Evolutionary conservation across 2,329 filamentous ascomycete genomes (phyloP).

Genomic region (Ceratocystis cubensis): DNA sequence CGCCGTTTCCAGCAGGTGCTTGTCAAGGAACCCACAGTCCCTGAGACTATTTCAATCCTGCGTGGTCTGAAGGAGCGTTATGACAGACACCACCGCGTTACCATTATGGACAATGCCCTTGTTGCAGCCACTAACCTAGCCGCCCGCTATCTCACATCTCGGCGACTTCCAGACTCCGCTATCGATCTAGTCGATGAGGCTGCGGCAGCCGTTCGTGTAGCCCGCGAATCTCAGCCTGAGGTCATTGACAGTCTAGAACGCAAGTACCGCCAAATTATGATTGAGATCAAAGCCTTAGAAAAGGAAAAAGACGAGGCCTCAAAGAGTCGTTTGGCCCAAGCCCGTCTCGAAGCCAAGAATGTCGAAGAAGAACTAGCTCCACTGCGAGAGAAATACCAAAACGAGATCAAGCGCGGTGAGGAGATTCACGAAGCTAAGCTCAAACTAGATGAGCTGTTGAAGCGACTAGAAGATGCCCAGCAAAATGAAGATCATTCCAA

Average conservation of each 20-base stretch:
- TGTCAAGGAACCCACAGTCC: conserved; percentile 81
- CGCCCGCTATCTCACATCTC: conserved; percentile 79
- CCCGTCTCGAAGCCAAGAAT: conserved; percentile 83
- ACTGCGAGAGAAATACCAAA: conserved; percentile 88
- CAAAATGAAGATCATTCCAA: conserved; percentile 72
- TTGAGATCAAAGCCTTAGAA: conserved; percentile 89
- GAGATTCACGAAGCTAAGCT: conserved; percentile 90
- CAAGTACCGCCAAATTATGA: conserved; percentile 78
- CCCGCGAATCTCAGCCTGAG: conserved; percentile 91
- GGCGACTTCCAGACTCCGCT: conserved; percentile 87
- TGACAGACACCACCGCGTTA: conserved; percentile 96
- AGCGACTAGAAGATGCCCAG: conserved; percentile 88
- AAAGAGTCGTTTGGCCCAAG: conserved; percentile 65
- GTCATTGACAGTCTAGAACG: conserved; percentile 90
- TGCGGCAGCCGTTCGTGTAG: conserved; percentile 88
- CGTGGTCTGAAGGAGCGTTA: conserved; percentile 96
- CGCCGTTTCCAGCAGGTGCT: conserved; percentile 97
- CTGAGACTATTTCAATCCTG: conserved; percentile 93
- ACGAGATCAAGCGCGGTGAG: conserved; percentile 79
- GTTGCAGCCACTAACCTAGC: conserved; percentile 85
- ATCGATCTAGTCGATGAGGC: conserved; percentile 96
- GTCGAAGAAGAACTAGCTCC: conserved; percentile 87
- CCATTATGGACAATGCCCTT: conserved; percentile 84
- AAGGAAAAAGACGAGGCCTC: conserved; percentile 93
- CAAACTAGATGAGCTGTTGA: conserved; percentile 82